Evolutionary conservation across 306 rosid genomes (phyloP).

Genomic region (Rosa multiflora): DNA sequence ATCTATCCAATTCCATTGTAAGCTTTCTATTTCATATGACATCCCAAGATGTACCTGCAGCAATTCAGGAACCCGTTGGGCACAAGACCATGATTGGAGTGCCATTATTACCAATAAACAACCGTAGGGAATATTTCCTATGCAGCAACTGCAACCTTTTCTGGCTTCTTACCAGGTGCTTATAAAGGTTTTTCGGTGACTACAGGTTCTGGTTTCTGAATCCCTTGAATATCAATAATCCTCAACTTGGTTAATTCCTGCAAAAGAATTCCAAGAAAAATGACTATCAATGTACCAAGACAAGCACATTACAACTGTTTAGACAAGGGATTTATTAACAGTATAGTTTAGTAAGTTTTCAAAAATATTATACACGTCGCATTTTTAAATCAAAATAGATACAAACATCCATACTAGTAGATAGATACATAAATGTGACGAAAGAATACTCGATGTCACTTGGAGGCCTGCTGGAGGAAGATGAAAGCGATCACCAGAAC

Average conservation of each 20-base stretch:
- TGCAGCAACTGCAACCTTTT: slow-evolving; percentile 62
- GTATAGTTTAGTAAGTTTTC: too few species aligned
- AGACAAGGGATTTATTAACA: slow-evolving; percentile 10
- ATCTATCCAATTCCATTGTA: slow-evolving; percentile 2
- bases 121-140: slow-evolving; percentile 21
- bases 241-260: slow-evolving; percentile 93
- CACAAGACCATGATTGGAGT: slow-evolving; percentile 2
- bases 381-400: too few species aligned
- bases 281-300: slow-evolving; percentile 14
- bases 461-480: not conserved
- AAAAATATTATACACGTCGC: too few species aligned
- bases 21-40: slow-evolving; percentile 17
- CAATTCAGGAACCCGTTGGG: slow-evolving; percentile 5
- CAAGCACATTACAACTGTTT: not conserved
- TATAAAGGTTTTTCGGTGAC: slow-evolving; percentile 49
- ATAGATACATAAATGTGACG: too few species aligned
- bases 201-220: slow-evolving; percentile 52
- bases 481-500: slow-evolving; percentile 7
- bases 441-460: not conserved
- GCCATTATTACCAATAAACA: slow-evolving; percentile 15
- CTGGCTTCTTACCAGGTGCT: slow-evolving; percentile 39
- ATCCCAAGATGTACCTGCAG: slow-evolving; percentile 24
- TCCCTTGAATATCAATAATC: slow-evolving; percentile 84
- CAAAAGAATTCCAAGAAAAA: slow-evolving; percentile 24
- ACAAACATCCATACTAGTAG: too few species aligned